A percentile compares a stretch with the other conserved stretches of the same genome.
Evolutionary conservation across 2,329 filamentous ascomycete genomes (phyloP).

Genomic region (Pseudocercospora fijiensis): DNA sequence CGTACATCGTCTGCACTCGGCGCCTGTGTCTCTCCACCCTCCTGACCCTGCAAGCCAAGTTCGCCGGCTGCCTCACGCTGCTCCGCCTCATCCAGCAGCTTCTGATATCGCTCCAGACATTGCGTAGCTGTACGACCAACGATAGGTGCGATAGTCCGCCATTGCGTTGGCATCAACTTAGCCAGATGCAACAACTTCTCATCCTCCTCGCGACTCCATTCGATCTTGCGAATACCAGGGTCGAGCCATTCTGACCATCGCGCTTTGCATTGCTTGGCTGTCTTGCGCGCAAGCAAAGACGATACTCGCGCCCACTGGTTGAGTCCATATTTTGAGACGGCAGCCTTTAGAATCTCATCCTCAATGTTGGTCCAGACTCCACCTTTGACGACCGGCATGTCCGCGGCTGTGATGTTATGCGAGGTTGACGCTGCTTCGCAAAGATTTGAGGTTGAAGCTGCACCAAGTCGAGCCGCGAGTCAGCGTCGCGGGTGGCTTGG

Average conservation of each 20-base stretch:
- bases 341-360: conserved; percentile 97
- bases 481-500: neutral
- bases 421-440: conserved; percentile 7
- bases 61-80: conserved; percentile 73
- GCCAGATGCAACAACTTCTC: conserved; percentile 95
- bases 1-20: conserved; percentile 92
- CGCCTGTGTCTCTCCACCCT: conserved; percentile 80
- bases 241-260: conserved; percentile 99
- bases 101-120: conserved; percentile 95
- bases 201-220: conserved; percentile 98
- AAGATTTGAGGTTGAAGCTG: conserved; percentile 1
- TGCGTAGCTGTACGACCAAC: conserved; percentile 95
- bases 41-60: conserved; percentile 78
- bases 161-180: conserved; percentile 98
- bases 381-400: conserved; percentile 66
- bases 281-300: conserved; percentile 93
- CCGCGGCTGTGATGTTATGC: conserved; percentile 27
- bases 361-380: conserved; percentile 70
- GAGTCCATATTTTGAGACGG: conserved; percentile 89
- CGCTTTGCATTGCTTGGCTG: conserved; percentile 98
- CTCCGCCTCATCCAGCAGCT: conserved; percentile 92
- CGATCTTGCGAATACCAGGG: conserved; percentile 95
- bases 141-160: conserved; percentile 96
- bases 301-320: conserved; percentile 99
- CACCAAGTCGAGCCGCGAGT: neutral